Base-by-base conservation (phyloP, 805 yeast genomes). In the Priceomyces castillae region DNA sequence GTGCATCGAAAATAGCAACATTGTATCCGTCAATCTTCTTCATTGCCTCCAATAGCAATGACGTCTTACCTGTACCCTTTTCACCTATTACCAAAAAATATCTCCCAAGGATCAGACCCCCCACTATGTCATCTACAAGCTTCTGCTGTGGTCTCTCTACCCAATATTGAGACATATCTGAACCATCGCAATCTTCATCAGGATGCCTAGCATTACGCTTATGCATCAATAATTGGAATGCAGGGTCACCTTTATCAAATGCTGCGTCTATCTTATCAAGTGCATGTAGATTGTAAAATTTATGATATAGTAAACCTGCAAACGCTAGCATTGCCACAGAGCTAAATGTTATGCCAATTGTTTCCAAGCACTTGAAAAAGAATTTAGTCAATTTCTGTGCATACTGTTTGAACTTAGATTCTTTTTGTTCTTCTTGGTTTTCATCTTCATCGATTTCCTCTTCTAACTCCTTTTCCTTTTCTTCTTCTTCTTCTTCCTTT, bases 61-160 rank as follows among this genome's bases (percentile, higher is more conserved):
- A 82, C 0, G 90, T 82, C 57, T 86, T 86, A 2, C 95, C 95
- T 0, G 94, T 86, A 1, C 95, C 95, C 58, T 87, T 86, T 58
- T 86, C 95, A 23, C 95, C 95, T 33, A 87, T 76, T 9, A 87
- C 57, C 38, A 87, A 64, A 55, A 79, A 83, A 62, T 86, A 87
- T 14, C 92, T 61, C 0, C 95, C 95, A 4, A 62, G 63, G 1
- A 77, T 65, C n/a, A 73, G 62, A 1, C 95, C 95, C 7, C 74
- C 58, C 2, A 87, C 72, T 22, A 86, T 80, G 30, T 77, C 80
- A 61, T 87, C 87, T 25, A 86, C 58, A 7, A 80, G 56, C 19
- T 67, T 54, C 53, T 86, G 95, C 51, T 86, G 86, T 1, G 81
- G 81, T 31, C 95, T 69, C 39, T 75, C 78, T 1, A 86, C 85